Conservation (phyloP, 345 rosid genomes). For the Hevea brasiliensis region DNA sequence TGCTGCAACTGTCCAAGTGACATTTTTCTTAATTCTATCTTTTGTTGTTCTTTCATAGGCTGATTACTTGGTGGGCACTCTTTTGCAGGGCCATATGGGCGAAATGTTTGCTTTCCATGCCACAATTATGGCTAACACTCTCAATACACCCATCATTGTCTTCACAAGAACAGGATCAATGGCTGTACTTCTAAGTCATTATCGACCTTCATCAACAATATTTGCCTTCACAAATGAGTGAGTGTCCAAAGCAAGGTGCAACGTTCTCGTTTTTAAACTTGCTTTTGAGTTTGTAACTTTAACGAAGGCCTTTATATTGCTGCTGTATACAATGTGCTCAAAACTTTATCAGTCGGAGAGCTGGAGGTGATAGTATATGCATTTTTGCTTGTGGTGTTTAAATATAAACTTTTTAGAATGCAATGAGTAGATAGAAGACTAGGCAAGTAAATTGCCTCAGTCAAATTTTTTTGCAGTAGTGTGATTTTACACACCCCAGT, state of each 20-base stretch:
- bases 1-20: background rate
- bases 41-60: conserved; percentile 11
- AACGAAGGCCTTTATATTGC: background rate
- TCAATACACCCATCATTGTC: conserved; percentile 71
- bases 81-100: conserved; percentile 88
- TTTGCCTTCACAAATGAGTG: conserved; percentile 95
- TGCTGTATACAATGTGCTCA: background rate
- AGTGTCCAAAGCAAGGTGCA: conserved; percentile 28
- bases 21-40: background rate
- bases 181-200: conserved; percentile 83
- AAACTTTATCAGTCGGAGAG: background rate
- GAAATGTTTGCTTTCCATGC: conserved; percentile 97
- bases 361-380: background rate
- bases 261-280: background rate
- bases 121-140: conserved; percentile 89
- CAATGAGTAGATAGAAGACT: background rate
- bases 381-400: background rate
- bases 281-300: conserved; percentile 5
- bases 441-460: background rate
- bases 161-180: conserved; percentile 96
- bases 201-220: conserved; percentile 77
- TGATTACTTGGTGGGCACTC: conserved; percentile 19
- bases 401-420: background rate
- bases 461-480: background rate
- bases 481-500: background rate